Conservation (phyloP, 495 filamentous ascomycete species). For the Schizothecium vesticola region DNA sequence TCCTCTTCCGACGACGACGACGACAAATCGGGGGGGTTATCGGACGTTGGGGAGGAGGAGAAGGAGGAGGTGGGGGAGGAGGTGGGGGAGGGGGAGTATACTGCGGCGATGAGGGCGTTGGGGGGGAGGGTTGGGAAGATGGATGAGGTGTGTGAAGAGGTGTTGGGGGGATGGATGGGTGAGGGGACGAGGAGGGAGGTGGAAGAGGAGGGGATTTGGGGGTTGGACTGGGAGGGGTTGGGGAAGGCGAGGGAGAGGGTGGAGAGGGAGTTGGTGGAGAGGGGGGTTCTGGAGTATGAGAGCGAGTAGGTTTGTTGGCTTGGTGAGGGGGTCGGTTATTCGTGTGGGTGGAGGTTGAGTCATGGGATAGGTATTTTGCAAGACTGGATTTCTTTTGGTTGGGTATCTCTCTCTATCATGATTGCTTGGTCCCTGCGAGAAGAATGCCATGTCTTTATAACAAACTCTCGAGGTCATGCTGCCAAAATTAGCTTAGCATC, state of each 20-base stretch:
- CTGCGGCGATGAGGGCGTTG: background rate
- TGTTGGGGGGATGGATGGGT: too few species aligned
- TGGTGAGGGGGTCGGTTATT: too few species aligned
- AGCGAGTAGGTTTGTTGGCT: background rate
- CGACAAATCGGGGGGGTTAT: too few species aligned
- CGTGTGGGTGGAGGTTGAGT: background rate
- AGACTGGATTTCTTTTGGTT: background rate
- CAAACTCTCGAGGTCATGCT: background rate
- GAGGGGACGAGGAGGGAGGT: background rate
- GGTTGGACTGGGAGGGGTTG: background rate
- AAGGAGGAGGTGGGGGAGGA: background rate
- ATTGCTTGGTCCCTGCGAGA: background rate
- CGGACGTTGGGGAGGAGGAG: background rate
- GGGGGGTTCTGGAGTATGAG: background rate
- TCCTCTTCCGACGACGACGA: too few species aligned
- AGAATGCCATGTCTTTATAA: background rate
- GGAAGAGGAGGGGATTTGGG: background rate
- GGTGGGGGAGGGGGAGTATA: background rate
- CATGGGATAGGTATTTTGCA: background rate
- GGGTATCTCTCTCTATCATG: background rate
- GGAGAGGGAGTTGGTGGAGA: background rate
- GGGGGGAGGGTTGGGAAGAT: background rate
- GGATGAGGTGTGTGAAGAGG: too few species aligned
- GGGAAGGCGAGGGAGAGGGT: background rate
- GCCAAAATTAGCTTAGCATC: background rate